These are phyloP conservation scores for Colletotrichum tabaci DNA, from an alignment of 2,329 filamentous ascomycete genomes.

Conservation along the genomic window DNA sequence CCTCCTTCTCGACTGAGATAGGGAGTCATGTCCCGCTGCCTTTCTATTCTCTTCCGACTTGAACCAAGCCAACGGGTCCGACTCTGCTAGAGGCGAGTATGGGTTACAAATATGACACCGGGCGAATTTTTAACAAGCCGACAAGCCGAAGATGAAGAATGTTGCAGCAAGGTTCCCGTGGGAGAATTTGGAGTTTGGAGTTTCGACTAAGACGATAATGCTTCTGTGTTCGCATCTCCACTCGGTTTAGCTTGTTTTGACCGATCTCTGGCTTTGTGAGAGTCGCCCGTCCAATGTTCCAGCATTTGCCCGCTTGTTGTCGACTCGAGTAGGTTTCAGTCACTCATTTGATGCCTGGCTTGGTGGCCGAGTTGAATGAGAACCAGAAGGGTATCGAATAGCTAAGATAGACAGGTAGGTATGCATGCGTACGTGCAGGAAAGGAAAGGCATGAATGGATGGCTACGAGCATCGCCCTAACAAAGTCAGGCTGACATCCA, in stretches of 20 bases:
- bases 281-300: conserved; percentile 16
- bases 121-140: too few species aligned
- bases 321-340: conserved; percentile 10
- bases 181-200: conserved; percentile 10
- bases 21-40: neutral
- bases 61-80: neutral
- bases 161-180: neutral
- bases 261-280: conserved; percentile 35
- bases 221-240: conserved; percentile 31
- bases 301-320: conserved; percentile 11
- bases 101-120: neutral
- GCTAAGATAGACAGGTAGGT: too few species aligned
- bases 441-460: neutral
- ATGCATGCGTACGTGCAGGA: neutral
- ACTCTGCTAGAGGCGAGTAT: neutral
- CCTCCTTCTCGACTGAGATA: neutral
- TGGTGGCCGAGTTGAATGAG: neutral
- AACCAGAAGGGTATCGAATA: neutral
- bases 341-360: conserved; percentile 1
- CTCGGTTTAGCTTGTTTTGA: conserved; percentile 39
- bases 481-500: neutral
- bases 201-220: conserved; percentile 15
- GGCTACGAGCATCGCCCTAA: conserved; percentile 10
- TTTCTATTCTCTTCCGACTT: neutral
- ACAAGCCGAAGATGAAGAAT: too few species aligned